Percentiles rank a stretch among this genome's conserved stretches.
phyloP scores from a whole-genome alignment of 768 basidiomycete genomes.

The Podaxis sp. region DNA sequence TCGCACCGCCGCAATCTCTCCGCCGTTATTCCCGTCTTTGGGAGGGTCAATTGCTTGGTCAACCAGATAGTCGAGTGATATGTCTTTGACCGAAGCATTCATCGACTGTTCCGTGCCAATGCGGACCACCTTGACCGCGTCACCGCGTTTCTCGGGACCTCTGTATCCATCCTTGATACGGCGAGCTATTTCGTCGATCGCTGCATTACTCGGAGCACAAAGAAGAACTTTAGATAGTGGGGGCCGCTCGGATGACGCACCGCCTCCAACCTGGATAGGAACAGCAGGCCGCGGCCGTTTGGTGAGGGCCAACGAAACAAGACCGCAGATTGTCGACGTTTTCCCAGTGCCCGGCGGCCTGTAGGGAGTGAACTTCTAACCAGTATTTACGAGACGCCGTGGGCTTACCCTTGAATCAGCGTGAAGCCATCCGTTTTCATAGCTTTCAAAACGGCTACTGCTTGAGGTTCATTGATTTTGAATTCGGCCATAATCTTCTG shows the following conservation, averaged over 20 bases:
- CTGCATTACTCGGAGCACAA: constrained; percentile 98
- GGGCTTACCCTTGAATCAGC: constrained; percentile 87
- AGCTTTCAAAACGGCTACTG: constrained; percentile 80
- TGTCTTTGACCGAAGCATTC: constrained; percentile 77
- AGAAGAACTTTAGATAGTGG: constrained; percentile 71
- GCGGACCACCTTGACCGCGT: constrained; percentile 70
- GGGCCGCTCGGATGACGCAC: constrained; percentile 38
- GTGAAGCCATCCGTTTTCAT: constrained; percentile 75
- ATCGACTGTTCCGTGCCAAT: constrained; percentile 78
- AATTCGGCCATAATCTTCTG: constrained; percentile 66
- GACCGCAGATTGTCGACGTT: constrained; percentile 94
- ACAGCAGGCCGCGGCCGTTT: constrained; percentile 57
- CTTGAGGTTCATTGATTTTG: constrained; percentile 91
- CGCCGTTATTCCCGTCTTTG: constrained; percentile 22
- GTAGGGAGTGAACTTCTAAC: constrained; percentile 5
- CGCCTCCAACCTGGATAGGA: constrained; percentile 48
- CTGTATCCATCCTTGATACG: constrained; percentile 82
- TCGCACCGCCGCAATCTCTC: constrained; percentile 57
- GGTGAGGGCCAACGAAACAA: constrained; percentile 82
- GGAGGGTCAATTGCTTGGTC: constrained; percentile 70
- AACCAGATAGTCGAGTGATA: constrained; percentile 85
- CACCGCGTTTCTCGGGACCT: constrained; percentile 45
- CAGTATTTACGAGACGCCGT: background rate
- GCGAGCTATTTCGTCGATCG: constrained; percentile 93
- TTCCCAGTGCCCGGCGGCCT: constrained; percentile 99